Base-by-base conservation (phyloP, 495 filamentous ascomycete genomes). In the Aspergillus ellipticus region DNA sequence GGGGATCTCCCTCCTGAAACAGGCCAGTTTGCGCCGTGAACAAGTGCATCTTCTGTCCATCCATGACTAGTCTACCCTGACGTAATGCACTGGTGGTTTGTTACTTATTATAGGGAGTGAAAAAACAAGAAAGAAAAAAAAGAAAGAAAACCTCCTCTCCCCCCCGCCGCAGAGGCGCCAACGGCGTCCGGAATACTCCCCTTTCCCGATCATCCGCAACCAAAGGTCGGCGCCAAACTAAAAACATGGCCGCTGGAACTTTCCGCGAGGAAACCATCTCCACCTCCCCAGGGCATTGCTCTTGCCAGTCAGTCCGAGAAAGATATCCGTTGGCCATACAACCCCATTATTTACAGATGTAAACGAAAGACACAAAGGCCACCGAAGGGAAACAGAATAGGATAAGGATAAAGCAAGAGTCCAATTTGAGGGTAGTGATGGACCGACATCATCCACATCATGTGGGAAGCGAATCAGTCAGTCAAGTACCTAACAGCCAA, bases 301-400 rank as follows among this genome's bases (percentile, higher is more conserved):
- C 24, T 4, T 7, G 4, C 24, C 7, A 4, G 4, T 7, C 24
- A 28, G 24, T 7, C 24, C 24, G 7, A 3, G 24, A 28, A 28
- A 28, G 4, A 28, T 7, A 7, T 7, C 4, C 24, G 3, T 28
- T 28, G 24, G 24, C 24, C 24, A 28, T 28, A 7, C 35, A 9
- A 26, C 21, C 26, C 28, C 28, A 19, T 35, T 51, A 53, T 53
- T 24, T 58, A 53, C 31, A 58, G 42, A 28, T n/a, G n/a, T n/a
- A 28, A 28, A 28, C 24, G 24, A 28, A 28, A 51, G n/a, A n/a
- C 22, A 49, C 3, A 22, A 49, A 16, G 11, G 41, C 33, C 26
- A 31, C 22, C 6, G 16, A 49, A 8, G 24, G 15, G 19, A 31
- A 49, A 49, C 31, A 29, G 4, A 39, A 39, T 39, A 39, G 35